Conservation (phyloP, 331 rosid species). For the Quercus phellos region DNA sequence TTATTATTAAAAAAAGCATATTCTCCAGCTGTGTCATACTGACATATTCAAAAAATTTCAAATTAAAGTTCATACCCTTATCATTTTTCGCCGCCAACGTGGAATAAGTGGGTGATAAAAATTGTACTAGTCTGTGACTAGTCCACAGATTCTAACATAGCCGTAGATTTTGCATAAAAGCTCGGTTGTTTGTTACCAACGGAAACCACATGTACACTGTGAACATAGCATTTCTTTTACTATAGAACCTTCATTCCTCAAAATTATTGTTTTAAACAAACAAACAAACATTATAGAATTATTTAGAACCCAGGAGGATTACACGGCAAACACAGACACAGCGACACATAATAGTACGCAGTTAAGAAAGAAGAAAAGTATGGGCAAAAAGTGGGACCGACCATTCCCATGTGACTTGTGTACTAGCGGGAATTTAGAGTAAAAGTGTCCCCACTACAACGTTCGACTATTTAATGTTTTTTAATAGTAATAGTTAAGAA, state of each 20-base stretch:
- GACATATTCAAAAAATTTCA: constrained; percentile 26
- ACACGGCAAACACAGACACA: background rate
- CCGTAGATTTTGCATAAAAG: background rate
- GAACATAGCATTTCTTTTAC: background rate
- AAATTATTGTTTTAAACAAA: background rate
- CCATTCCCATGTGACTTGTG: constrained; percentile 40
- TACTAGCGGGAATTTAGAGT: background rate
- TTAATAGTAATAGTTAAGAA: background rate
- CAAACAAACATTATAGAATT: background rate
- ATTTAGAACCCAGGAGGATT: background rate
- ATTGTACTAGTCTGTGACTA: background rate
- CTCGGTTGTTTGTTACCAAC: background rate
- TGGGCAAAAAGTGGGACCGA: constrained; percentile 34
- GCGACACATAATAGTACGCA: too few relatives aligned
- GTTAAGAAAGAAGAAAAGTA: background rate
- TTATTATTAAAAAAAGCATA: too few relatives aligned
- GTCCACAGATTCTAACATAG: constrained; percentile 1
- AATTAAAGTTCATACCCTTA: constrained; percentile 29
- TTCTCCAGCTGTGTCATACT: constrained; percentile 18
- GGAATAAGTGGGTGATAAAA: constrained; percentile 6
- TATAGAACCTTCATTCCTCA: background rate
- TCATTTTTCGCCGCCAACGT: constrained; percentile 17
- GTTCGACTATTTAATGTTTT: constrained; percentile 27
- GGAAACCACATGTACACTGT: background rate
- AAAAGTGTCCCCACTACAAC: constrained; percentile 56